Evolutionary conservation across 2,329 filamentous ascomycete genomes (phyloP).

Genomic region (Penicillium sp.): DNA sequence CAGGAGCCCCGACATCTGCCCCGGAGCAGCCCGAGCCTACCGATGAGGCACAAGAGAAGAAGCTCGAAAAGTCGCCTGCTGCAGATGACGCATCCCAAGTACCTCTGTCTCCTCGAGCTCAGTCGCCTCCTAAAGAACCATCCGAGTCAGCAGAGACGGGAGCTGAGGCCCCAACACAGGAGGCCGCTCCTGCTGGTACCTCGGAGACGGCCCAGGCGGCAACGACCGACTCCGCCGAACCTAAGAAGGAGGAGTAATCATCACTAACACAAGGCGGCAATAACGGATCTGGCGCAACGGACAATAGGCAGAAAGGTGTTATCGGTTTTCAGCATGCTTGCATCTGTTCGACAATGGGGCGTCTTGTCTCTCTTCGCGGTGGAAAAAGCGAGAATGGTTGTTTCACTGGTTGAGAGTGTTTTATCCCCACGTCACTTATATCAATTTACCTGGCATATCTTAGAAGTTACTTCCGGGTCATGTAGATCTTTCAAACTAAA

Average conservation of each 20-base stretch:
- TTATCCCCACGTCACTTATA: not conserved
- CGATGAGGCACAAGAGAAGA: conserved; percentile 24
- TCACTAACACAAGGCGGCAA: conserved; percentile 19
- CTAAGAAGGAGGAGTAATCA: conserved; percentile 30
- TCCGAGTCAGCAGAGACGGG: conserved; percentile 12
- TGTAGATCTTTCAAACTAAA: not conserved
- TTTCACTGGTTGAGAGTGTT: conserved; percentile 5
- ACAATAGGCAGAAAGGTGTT: conserved; percentile 36
- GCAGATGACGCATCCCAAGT: conserved; percentile 18
- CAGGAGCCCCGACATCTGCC: conserved; percentile 17
- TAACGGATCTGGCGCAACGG: conserved; percentile 35
- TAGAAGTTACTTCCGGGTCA: conserved; percentile 1
- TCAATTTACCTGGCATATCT: not conserved
- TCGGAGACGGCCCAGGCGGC: conserved; percentile 16
- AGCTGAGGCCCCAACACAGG: conserved; percentile 3
- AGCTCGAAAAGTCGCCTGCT: conserved; percentile 19
- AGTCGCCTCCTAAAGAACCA: conserved; percentile 22
- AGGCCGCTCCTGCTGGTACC: conserved; percentile 9
- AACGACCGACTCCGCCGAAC: conserved; percentile 12
- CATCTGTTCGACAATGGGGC: conserved; percentile 11
- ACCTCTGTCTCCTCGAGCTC: conserved; percentile 13
- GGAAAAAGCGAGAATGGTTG: conserved; percentile 2
- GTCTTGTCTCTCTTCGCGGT: conserved; percentile 8
- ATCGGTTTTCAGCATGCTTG: conserved; percentile 24
- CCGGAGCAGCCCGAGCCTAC: conserved; percentile 16